Conservation (phyloP, 2,329 filamentous ascomycete genomes). For the Fusarium pseudocircinatum region DNA sequence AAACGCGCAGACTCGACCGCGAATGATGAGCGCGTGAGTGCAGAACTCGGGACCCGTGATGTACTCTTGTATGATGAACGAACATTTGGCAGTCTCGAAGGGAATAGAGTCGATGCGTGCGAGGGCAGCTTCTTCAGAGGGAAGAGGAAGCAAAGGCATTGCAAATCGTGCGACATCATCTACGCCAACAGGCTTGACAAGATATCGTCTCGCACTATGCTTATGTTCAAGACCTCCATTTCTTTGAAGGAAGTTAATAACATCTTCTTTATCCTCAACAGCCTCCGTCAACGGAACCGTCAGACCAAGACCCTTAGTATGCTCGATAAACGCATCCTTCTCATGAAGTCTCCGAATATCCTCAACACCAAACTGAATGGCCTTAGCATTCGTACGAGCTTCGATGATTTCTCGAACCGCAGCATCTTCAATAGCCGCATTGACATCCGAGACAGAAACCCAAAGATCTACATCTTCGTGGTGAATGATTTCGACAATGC, state of each 20-base stretch:
- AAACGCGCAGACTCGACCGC: constrained; percentile 71
- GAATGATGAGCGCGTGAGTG: constrained; percentile 75
- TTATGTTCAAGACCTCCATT: constrained; percentile 33
- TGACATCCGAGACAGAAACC: constrained; percentile 78
- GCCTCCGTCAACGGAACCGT: constrained; percentile 61
- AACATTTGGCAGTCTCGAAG: constrained; percentile 52
- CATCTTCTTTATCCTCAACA: constrained; percentile 63
- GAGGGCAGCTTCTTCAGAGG: constrained; percentile 64
- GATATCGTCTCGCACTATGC: constrained; percentile 57
- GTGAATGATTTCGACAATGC: constrained; percentile 67
- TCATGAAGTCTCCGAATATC: constrained; percentile 69
- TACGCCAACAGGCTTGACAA: constrained; percentile 73
- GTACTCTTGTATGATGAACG: constrained; percentile 71
- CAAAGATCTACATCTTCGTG: constrained; percentile 73
- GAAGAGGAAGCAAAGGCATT: constrained; percentile 72
- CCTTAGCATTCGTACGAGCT: constrained; percentile 64
- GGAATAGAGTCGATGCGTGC: constrained; percentile 55
- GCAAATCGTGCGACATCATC: constrained; percentile 68
- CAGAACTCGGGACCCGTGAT: constrained; percentile 72
- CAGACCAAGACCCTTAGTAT: constrained; percentile 64
- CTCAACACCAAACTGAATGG: constrained; percentile 69
- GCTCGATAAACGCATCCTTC: constrained; percentile 71
- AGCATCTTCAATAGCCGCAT: constrained; percentile 73
- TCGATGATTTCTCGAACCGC: constrained; percentile 70
- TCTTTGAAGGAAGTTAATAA: constrained; percentile 61